Evolutionary conservation across 306 rosid species (phyloP).

Genomic region (Macrotyloma uniflorum): DNA sequence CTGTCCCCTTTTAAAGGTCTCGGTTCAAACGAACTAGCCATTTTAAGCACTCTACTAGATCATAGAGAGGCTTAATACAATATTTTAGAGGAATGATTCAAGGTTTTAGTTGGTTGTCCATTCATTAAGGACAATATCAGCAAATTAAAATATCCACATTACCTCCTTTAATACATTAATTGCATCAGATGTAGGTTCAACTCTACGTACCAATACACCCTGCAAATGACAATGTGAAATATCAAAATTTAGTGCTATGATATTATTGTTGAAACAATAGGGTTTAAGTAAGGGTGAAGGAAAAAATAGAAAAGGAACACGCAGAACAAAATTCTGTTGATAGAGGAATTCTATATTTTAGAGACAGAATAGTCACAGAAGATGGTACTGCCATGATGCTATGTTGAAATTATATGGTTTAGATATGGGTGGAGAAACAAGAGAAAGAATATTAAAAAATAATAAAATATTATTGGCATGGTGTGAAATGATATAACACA

Average conservation of each 20-base stretch:
- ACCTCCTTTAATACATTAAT: conserved; percentile 88
- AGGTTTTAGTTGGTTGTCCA: conserved; percentile 10
- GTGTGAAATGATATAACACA: too few species aligned
- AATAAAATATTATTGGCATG: too few species aligned
- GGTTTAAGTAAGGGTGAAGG: not conserved
- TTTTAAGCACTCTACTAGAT: conserved; percentile 11
- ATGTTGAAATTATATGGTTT: too few species aligned
- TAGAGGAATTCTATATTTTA: not conserved
- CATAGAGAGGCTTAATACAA: conserved; percentile 25
- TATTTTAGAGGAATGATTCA: conserved; percentile 11
- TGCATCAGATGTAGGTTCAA: conserved; percentile 95
- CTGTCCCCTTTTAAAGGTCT: not conserved
- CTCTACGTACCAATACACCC: conserved; percentile 94
- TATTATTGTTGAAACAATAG: conserved; percentile 1
- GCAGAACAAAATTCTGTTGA: not conserved
- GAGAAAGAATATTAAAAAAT: too few species aligned
- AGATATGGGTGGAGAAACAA: too few species aligned
- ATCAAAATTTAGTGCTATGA: conserved; percentile 28
- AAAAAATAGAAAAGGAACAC: not conserved
- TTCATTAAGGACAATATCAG: conserved; percentile 25
- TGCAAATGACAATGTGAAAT: conserved; percentile 46
- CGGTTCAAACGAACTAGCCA: not conserved
- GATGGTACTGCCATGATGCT: too few species aligned
- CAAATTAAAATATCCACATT: conserved; percentile 35
- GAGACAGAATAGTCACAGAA: not conserved